Evolutionary conservation across 345 rosid genomes (phyloP), one percentile per base, ranked within the genome.

Genomic region (Capsella bursapastoris): DNA sequence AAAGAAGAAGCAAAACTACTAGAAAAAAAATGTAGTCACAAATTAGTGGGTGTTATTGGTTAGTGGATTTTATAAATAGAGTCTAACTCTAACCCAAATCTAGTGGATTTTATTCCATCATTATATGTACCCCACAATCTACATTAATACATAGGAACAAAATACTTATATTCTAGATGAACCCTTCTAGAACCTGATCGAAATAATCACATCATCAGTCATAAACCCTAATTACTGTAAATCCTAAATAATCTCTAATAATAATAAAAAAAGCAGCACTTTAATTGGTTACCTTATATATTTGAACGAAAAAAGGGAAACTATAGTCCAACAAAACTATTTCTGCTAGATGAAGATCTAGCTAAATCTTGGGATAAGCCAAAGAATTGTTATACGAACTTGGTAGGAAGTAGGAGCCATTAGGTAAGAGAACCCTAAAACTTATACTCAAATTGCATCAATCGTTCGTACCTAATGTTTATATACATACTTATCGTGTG

Each of bases 401-500:
- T 62, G 65, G 70, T 62, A 15, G 22, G 64, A 69, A 44, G 65
- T 69, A 76, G 65, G 52, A 63, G 14, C 12, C 18, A 28, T 16
- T 76, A 70, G 75, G 71, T 63, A 32, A 63, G 64, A 68, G 52
- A 69, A 70, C 45, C 68, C 66, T 48, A 45, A 14, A 55, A 52
- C 56, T 35, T 55, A 45, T 22, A 64, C 22, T 64, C 38, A 22
- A 18, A 45, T n/a, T 53, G 37, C 25, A 22, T 34, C 7, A 34
- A 34, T 53, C 10, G 15, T 11, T 53, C 32, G 55, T 38, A 53
- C 32, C 48, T 43, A 52, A 52, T 8, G 53, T 76, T 7, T 56
- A 51, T 50, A 41, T 66, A 37, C 48, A 15, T 27, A 58, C 53
- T 11, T 41, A 40, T 59, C 44, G 61, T 66, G 37, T 57, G 60